A percentile compares a stretch with the other conserved stretches of the same genome.
Conservation (phyloP, 805 yeast genomes). For the Hanseniaspora hatyaiensis region DNA sequence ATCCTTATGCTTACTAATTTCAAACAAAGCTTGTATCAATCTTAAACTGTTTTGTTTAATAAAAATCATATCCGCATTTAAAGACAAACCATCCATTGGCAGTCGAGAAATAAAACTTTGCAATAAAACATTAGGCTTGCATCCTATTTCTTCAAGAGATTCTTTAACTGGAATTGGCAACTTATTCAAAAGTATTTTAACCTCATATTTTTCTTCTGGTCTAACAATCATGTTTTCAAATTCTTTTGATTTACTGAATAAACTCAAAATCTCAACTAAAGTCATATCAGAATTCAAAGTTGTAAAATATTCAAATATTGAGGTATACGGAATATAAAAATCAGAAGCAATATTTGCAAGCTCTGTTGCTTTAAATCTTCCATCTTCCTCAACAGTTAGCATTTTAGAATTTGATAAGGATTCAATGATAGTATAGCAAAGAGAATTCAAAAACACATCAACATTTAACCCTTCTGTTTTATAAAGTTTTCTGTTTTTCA, state of each 20-base stretch:
- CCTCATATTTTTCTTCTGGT: conserved; percentile 71
- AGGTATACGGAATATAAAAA: conserved; percentile 65
- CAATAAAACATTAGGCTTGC: conserved; percentile 67
- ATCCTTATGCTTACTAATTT: conserved; percentile 53
- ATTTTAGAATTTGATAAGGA: not conserved
- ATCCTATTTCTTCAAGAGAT: conserved; percentile 51
- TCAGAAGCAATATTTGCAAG: conserved; percentile 77
- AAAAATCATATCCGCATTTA: conserved; percentile 86
- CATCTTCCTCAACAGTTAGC: conserved; percentile 37
- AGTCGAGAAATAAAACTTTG: conserved; percentile 80
- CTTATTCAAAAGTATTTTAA: conserved; percentile 52
- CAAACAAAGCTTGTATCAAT: conserved; percentile 71
- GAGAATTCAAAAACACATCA: conserved; percentile 6
- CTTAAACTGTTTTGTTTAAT: conserved; percentile 90
- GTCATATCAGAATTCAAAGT: conserved; percentile 53
- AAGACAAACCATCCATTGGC: conserved; percentile 72
- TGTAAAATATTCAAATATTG: conserved; percentile 56
- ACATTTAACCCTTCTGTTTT: conserved; percentile 26
- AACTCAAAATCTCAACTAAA: conserved; percentile 61
- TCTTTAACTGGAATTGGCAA: conserved; percentile 85
- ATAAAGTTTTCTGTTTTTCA: conserved; percentile 58
- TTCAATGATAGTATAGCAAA: conserved; percentile 1
- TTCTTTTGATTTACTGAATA: conserved; percentile 75
- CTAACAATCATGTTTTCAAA: conserved; percentile 74
- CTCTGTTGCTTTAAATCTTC: conserved; percentile 46